Base-by-base conservation (phyloP, 345 rosid species). In the Gossypium ekmanianum region DNA sequence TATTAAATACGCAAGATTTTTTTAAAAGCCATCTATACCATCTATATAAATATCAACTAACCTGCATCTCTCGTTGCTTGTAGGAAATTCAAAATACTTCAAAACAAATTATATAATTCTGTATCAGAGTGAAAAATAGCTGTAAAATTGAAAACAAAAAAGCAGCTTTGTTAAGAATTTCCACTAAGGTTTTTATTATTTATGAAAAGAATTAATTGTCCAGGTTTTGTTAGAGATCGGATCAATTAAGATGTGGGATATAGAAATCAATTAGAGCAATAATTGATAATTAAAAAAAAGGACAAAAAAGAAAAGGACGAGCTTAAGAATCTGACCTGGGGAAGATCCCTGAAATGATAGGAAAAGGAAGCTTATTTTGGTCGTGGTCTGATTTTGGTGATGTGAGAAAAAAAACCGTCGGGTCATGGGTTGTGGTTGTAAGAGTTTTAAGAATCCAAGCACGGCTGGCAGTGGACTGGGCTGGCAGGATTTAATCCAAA, bases 11-110 rank as follows among this genome's bases (percentile, higher is more conserved):
- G 20, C 44, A 45, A 73, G 24, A 26, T 69, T 45, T 65, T 51
- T 5, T 34, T 34, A 13, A 72, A 34, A 12, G 13, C 20, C 34
- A 57, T 22, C 17, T 24, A 45, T 24, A 58, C 11, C 75, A 58
- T 11, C 14, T 26, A 14, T 16, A 7, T 14, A 73, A 47, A 26
- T 7, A 16, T 59, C 11, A 61, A 43, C 59, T 48, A 27, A 73
- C 76, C 76, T 73, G 76, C 76, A 73, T 73, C 4, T 50, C 20
- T 18, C 54, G 56, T 27, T 27, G 68, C 57, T 73, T 1, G n/a
- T 14, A 1, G 27, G 62, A 57, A 57, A 57, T 57, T 57, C 62
- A 57, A 57, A 2, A 11, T 11, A 2, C 27, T 57, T 10, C 61
- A 57, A 57, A 57, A 57, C 10, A 56, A 7, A 20, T 56, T 22